Conservation (phyloP, 2,329 filamentous ascomycete genomes). For the Diaporthe citrichinensis region DNA sequence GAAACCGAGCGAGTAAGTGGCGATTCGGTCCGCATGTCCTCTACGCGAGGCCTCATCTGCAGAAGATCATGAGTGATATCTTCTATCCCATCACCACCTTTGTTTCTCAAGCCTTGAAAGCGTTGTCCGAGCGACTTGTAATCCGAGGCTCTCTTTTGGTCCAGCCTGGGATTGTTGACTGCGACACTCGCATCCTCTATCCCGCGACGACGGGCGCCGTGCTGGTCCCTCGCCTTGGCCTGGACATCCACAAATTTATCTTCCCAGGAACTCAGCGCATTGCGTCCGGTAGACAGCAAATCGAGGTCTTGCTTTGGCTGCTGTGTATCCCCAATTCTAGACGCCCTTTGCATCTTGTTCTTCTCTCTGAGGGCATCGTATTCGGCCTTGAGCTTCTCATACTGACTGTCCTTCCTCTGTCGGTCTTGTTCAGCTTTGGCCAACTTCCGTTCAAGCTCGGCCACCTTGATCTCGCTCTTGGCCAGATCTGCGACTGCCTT, state of each 20-base stretch:
- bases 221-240: slow-evolving; percentile 47
- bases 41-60: slow-evolving; percentile 26
- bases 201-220: slow-evolving; percentile 41
- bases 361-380: slow-evolving; percentile 69
- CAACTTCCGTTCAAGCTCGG: slow-evolving; percentile 50
- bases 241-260: slow-evolving; percentile 50
- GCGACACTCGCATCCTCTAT: slow-evolving; percentile 39
- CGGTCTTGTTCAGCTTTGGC: slow-evolving; percentile 45
- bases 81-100: slow-evolving; percentile 12
- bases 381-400: slow-evolving; percentile 59
- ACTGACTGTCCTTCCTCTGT: slow-evolving; percentile 50
- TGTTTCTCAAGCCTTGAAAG: slow-evolving; percentile 30
- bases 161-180: slow-evolving; percentile 41
- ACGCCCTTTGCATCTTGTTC: slow-evolving; percentile 64
- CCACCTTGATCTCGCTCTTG: slow-evolving; percentile 45
- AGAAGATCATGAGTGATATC: slow-evolving; percentile 37
- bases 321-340: slow-evolving; percentile 53
- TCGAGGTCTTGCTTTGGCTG: slow-evolving; percentile 47
- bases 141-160: slow-evolving; percentile 39
- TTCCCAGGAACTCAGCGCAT: slow-evolving; percentile 44
- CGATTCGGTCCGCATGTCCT: slow-evolving; percentile 21
- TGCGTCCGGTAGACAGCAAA: slow-evolving; percentile 43
- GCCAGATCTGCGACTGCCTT: slow-evolving; percentile 50
- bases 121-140: slow-evolving; percentile 17
- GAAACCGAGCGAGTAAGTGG: slow-evolving; percentile 24